Evolutionary conservation across 2,329 filamentous ascomycete species (phyloP).

Genomic region (Colletotrichum spinosum): DNA sequence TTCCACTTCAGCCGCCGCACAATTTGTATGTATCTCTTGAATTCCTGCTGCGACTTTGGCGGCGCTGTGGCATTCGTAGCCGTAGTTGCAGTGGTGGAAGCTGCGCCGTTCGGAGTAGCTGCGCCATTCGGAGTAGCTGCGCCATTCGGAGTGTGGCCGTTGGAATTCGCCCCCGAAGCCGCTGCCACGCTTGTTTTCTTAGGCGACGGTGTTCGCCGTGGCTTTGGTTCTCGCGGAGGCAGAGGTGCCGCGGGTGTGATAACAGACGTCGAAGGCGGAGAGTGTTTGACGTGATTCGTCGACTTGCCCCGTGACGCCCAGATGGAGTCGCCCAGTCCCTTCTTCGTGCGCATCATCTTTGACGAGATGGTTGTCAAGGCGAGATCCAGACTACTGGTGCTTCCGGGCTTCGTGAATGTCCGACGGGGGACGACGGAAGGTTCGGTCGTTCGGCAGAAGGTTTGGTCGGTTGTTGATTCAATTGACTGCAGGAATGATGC

Average conservation of each 20-base stretch:
- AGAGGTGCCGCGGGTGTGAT: constrained; percentile 19
- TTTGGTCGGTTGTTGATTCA: no score
- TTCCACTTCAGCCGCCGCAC: constrained; percentile 73
- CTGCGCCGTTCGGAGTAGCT: background rate
- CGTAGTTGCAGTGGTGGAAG: background rate
- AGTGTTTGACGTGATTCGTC: background rate
- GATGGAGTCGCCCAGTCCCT: constrained; percentile 27
- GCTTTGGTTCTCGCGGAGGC: background rate
- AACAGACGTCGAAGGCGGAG: constrained; percentile 3
- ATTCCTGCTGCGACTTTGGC: constrained; percentile 52
- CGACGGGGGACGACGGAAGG: background rate
- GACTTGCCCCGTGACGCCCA: constrained; percentile 32
- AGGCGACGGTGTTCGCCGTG: background rate
- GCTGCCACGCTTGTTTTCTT: no score
- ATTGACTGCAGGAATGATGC: no score
- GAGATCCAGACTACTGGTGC: no score
- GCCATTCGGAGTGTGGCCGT: no score
- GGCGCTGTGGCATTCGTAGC: background rate
- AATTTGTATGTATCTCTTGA: constrained; percentile 70
- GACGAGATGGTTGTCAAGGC: no score
- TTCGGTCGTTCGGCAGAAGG: no score
- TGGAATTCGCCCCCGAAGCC: no score
- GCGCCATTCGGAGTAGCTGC: no score
- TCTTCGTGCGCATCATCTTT: constrained; percentile 11
- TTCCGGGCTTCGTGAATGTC: no score